Percentiles rank a stretch among this genome's conserved stretches.
These are phyloP conservation scores for Mycena vulgaris DNA, from an alignment of 768 basidiomycete genomes.

Conservation along the genomic window DNA sequence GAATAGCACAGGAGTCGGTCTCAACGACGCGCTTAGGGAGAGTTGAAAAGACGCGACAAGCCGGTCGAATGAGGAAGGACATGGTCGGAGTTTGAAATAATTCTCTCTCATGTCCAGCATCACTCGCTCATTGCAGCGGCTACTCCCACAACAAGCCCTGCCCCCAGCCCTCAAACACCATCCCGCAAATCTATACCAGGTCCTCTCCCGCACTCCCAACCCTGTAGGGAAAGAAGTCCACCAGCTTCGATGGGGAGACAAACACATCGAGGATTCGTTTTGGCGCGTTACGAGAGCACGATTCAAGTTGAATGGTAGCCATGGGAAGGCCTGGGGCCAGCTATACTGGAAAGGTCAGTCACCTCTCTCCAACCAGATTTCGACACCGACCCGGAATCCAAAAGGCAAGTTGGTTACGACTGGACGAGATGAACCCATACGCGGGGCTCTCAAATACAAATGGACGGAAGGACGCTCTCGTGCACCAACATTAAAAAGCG, in stretches of 20 bases:
- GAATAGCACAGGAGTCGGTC: conserved; percentile 76
- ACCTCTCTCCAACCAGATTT: background rate
- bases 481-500: conserved; percentile 30
- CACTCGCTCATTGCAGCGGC: conserved; percentile 63
- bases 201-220: conserved; percentile 77
- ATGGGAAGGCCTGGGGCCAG: conserved; percentile 89
- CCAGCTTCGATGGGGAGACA: conserved; percentile 82
- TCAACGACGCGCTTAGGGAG: conserved; percentile 36
- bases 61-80: conserved; percentile 37
- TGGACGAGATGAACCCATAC: conserved; percentile 71
- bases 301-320: conserved; percentile 80
- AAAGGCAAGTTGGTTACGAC: conserved; percentile 74
- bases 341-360: conserved; percentile 81
- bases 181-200: conserved; percentile 80
- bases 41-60: conserved; percentile 30
- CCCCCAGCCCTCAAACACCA: conserved; percentile 71
- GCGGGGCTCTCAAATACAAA: conserved; percentile 80
- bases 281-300: conserved; percentile 83
- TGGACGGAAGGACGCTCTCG: conserved; percentile 76
- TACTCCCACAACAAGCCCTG: conserved; percentile 68
- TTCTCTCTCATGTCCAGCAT: conserved; percentile 52
- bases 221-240: conserved; percentile 78
- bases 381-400: conserved; percentile 43
- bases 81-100: conserved; percentile 39
- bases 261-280: conserved; percentile 76